These are phyloP conservation scores for Pulveroboletus frians DNA, from an alignment of 768 basidiomycete genomes.

Conservation along the genomic window DNA sequence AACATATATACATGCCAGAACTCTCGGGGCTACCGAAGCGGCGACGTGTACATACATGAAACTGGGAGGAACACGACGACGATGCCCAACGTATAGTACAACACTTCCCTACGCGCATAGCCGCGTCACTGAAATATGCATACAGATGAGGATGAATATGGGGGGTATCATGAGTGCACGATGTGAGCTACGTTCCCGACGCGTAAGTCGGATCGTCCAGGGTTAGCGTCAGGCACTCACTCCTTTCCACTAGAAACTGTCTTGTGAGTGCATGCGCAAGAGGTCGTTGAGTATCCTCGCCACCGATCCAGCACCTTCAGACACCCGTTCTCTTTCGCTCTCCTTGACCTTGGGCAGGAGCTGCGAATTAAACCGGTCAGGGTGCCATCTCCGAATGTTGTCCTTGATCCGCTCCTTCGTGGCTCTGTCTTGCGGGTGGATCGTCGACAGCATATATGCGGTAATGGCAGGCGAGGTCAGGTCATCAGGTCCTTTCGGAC, in stretches of 20 bases:
- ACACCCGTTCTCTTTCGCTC: slow-evolving; percentile 59
- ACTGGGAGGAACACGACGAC: background rate
- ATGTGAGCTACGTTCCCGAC: slow-evolving; percentile 13
- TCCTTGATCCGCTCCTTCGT: slow-evolving; percentile 73
- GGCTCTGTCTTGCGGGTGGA: slow-evolving; percentile 48
- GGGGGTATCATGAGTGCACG: slow-evolving; percentile 30
- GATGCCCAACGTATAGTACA: slow-evolving; percentile 11
- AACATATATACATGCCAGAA: background rate
- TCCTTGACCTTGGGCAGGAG: slow-evolving; percentile 59
- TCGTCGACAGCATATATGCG: slow-evolving; percentile 56
- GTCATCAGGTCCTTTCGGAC: slow-evolving; percentile 54
- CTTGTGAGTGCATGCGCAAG: slow-evolving; percentile 46
- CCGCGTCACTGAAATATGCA: slow-evolving; percentile 23
- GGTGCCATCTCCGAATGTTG: slow-evolving; percentile 73
- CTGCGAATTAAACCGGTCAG: slow-evolving; percentile 75
- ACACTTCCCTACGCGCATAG: slow-evolving; percentile 12
- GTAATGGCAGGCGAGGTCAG: slow-evolving; percentile 51
- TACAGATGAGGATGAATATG: slow-evolving; percentile 28
- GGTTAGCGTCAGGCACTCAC: slow-evolving; percentile 19
- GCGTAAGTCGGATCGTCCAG: slow-evolving; percentile 11
- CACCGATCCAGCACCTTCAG: slow-evolving; percentile 66
- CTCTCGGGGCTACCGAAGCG: background rate
- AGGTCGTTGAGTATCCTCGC: slow-evolving; percentile 69
- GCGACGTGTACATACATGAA: background rate
- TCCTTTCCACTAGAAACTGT: slow-evolving; percentile 31